Evolutionary conservation across 2,329 filamentous ascomycete species (phyloP).

Genomic region (Hypoxylon sp.): DNA sequence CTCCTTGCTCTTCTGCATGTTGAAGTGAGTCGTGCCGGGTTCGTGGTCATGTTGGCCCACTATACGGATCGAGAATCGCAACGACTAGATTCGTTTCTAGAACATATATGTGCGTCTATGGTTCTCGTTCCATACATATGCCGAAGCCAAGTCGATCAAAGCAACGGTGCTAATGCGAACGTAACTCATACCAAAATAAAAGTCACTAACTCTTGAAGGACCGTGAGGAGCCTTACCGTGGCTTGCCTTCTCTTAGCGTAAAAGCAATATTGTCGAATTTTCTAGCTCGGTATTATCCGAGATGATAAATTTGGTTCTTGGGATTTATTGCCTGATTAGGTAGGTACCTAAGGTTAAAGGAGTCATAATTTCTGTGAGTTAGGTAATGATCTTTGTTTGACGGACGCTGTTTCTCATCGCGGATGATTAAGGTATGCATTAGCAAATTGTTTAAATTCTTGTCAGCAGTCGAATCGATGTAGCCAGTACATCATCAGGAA

Average conservation of each 20-base stretch:
- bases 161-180: conserved; percentile 39
- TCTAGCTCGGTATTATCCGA: conserved; percentile 24
- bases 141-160: conserved; percentile 41
- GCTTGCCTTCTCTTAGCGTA: conserved; percentile 8
- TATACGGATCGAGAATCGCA: conserved; percentile 37
- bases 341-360: too few relatives aligned
- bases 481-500: background rate
- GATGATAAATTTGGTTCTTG: conserved; percentile 10
- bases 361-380: conserved; percentile 3
- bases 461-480: background rate
- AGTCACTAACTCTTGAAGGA: conserved; percentile 12
- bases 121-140: conserved; percentile 38
- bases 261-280: background rate
- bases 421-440: background rate
- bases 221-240: conserved; percentile 18
- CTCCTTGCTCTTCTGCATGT: conserved; percentile 42
- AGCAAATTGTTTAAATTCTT: background rate
- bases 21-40: conserved; percentile 35
- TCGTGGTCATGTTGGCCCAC: conserved; percentile 34
- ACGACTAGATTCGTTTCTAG: conserved; percentile 40
- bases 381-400: conserved; percentile 1
- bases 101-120: conserved; percentile 37
- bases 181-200: conserved; percentile 16
- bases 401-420: background rate
- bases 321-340: conserved; percentile 5